phyloP scores from a whole-genome alignment of 1,284 basidiomycete genomes.

The Ustilago curta region DNA sequence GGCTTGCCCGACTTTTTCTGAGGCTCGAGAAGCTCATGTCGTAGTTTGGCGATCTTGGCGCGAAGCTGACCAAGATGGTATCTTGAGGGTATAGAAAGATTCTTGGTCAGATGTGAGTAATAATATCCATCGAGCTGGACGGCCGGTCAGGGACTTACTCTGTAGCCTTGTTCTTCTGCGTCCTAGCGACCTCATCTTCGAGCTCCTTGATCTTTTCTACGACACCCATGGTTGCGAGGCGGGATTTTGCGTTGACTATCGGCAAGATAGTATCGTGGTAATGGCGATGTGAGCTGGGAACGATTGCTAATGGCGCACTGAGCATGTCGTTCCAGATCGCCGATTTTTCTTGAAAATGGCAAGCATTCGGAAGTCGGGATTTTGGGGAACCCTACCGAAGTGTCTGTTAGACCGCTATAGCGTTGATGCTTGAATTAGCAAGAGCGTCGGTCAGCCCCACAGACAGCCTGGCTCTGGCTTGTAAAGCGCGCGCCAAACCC shows the following conservation, averaged over 20 bases:
- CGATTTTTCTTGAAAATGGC: not conserved
- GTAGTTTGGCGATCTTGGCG: conserved; percentile 65
- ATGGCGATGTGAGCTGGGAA: not conserved
- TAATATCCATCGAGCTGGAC: not conserved
- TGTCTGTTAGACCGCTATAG: too few relatives aligned
- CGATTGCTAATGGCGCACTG: not conserved
- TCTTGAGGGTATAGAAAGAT: conserved; percentile 2
- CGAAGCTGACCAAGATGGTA: conserved; percentile 65
- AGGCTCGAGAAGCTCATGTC: conserved; percentile 65
- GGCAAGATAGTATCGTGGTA: not conserved
- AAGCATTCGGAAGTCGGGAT: conserved; percentile 1
- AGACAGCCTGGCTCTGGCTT: too few relatives aligned
- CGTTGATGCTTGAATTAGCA: too few relatives aligned
- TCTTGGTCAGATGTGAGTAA: not conserved
- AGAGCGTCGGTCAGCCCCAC: too few relatives aligned
- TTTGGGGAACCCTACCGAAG: too few relatives aligned
- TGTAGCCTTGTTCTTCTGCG: conserved; percentile 71
- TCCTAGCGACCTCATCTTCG: conserved; percentile 90
- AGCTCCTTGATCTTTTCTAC: conserved; percentile 85
- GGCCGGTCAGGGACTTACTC: conserved; percentile 38
- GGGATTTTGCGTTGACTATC: not conserved
- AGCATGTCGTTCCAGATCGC: conserved; percentile 1
- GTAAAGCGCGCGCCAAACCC: too few relatives aligned
- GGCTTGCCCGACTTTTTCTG: conserved; percentile 59
- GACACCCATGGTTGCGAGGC: conserved; percentile 55